Conservation (phyloP, 169 alveolate genomes). For the Condylostoma magnum region DNA sequence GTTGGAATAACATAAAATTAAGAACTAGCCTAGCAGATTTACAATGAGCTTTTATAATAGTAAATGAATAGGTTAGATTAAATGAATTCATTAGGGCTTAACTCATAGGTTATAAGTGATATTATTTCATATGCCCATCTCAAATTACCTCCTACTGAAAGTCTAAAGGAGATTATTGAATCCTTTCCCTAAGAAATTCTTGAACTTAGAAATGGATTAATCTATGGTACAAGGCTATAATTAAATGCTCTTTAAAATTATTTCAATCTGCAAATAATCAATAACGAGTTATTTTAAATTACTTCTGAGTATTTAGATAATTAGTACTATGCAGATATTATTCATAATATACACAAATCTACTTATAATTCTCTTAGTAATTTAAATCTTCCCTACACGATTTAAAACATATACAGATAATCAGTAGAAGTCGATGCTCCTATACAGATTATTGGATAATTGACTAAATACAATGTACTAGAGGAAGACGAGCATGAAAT, state of each 20-base stretch:
- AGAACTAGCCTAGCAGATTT: too few species aligned
- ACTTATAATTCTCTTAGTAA: constrained; percentile 8
- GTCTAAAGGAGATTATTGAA: too few species aligned
- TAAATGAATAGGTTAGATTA: too few species aligned
- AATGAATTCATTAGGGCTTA: too few species aligned
- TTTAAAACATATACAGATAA: neutral
- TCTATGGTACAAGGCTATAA: neutral
- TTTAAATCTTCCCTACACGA: neutral
- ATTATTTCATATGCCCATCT: too few species aligned
- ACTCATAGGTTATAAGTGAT: too few species aligned
- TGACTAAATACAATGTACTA: neutral
- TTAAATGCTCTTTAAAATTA: constrained; percentile 8
- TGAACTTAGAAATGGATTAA: too few species aligned
- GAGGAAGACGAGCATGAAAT: neutral
- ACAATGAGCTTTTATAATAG: too few species aligned
- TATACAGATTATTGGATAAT: neutral
- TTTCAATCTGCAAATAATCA: neutral
- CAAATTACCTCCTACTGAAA: too few species aligned
- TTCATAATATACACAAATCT: constrained; percentile 12
- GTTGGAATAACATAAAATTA: too few species aligned
- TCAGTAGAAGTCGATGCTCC: neutral
- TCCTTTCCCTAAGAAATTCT: too few species aligned
- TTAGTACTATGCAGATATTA: neutral
- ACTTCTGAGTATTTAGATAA: neutral
- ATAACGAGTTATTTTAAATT: neutral